These are phyloP conservation scores for Infundibulicybe gibba DNA, from an alignment of 768 basidiomycete species.

Conservation along the genomic window DNA sequence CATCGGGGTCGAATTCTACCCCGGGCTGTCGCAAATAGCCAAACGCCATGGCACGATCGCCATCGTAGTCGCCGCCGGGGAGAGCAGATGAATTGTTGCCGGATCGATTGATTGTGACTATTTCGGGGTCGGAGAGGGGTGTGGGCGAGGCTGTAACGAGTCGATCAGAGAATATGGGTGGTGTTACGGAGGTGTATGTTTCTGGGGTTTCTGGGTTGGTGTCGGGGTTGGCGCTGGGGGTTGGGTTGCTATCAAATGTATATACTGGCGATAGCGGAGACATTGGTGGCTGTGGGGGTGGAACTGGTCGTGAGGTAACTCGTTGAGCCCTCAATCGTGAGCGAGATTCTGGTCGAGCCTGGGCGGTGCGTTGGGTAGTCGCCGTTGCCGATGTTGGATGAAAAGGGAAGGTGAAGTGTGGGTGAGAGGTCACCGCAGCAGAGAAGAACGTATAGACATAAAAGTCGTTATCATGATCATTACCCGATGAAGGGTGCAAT, in stretches of 20 bases:
- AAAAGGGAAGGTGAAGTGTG: conserved; percentile 23
- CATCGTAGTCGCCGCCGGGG: conserved; percentile 15
- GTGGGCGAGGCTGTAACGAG: conserved; percentile 30
- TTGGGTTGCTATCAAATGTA: conserved; percentile 1
- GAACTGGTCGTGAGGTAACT: not conserved
- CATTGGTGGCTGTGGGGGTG: not conserved
- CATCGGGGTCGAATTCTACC: conserved; percentile 39
- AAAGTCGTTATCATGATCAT: conserved; percentile 13
- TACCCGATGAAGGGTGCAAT: conserved; percentile 5
- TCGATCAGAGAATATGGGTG: conserved; percentile 33
- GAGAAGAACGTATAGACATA: conserved; percentile 47
- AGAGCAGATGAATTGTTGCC: too few species aligned
- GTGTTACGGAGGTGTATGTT: not conserved
- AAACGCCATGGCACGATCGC: conserved; percentile 4
- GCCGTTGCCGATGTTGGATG: conserved; percentile 6
- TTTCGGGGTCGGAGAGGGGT: conserved; percentile 25
- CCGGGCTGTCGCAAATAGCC: conserved; percentile 7
- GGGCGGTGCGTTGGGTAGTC: conserved; percentile 9
- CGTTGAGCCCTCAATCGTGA: not conserved
- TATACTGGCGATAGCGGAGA: not conserved
- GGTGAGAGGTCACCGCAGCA: conserved; percentile 34
- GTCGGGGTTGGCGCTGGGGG: not conserved
- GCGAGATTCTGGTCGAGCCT: not conserved
- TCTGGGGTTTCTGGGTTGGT: not conserved
- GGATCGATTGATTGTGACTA: too few species aligned